Percentiles rank a stretch among this genome's conserved stretches.
These are phyloP conservation scores for Closterium sp. DNA, from an alignment of 139 green algal species.

Conservation along the genomic window DNA sequence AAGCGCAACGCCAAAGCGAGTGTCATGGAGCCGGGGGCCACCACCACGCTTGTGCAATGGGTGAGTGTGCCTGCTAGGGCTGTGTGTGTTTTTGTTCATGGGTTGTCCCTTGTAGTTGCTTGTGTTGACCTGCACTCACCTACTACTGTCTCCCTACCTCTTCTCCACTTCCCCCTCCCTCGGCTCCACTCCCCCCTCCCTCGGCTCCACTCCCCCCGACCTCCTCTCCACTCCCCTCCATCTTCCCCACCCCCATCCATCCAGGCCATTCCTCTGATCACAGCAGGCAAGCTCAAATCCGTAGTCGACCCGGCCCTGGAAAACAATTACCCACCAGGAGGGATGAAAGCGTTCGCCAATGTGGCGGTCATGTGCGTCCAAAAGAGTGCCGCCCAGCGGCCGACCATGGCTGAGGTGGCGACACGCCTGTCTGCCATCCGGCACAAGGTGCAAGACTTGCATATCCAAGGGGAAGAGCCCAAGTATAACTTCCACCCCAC, in stretches of 20 bases:
- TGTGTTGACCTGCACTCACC: no score
- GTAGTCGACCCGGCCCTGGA: slow-evolving; percentile 12
- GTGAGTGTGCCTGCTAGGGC: background rate
- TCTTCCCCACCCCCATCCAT: background rate
- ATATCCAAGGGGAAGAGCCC: background rate
- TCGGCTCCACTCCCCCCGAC: no score
- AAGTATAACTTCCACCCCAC: background rate
- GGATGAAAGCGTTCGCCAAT: background rate
- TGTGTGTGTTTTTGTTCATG: no score
- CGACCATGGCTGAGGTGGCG: slow-evolving; percentile 20
- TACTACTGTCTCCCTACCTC: no score
- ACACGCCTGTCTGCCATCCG: slow-evolving; percentile 3
- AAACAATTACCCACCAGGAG: background rate
- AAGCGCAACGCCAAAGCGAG: background rate
- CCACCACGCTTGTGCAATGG: background rate
- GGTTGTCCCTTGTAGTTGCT: no score
- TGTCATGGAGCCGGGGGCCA: background rate
- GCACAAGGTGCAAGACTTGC: background rate
- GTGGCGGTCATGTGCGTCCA: slow-evolving; percentile 12
- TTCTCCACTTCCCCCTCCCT: no score
- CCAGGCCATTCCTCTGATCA: slow-evolving; percentile 17
- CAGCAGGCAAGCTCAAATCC: background rate
- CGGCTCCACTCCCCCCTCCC: no score
- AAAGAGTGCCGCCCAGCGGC: background rate
- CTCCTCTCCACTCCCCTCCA: background rate